These are phyloP conservation scores for Dactylellina haptotyla DNA, from an alignment of 2,329 filamentous ascomycete species.

Conservation along the genomic window DNA sequence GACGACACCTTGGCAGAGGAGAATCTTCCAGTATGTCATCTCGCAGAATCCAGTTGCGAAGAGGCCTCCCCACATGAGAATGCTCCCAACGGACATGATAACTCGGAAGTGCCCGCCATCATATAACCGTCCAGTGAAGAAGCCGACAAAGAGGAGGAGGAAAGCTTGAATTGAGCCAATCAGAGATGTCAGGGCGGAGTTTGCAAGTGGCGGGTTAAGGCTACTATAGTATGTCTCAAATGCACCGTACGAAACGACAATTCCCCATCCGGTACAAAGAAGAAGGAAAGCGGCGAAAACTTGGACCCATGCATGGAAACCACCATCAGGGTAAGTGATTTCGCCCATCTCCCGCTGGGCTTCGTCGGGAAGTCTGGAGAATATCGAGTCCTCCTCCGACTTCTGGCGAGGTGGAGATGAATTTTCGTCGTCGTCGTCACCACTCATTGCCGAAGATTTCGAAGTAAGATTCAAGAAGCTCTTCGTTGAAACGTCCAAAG, in stretches of 20 bases:
- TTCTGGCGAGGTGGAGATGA: slow-evolving; percentile 32
- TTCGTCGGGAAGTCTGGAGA: slow-evolving; percentile 33
- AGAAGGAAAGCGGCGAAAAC: slow-evolving; percentile 62
- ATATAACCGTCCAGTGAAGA: slow-evolving; percentile 65
- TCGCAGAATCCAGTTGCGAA: slow-evolving; percentile 65
- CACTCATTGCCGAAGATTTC: slow-evolving; percentile 28
- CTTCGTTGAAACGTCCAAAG: slow-evolving; percentile 26
- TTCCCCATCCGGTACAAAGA: slow-evolving; percentile 63
- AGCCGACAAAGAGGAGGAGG: slow-evolving; percentile 65
- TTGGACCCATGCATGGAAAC: slow-evolving; percentile 62
- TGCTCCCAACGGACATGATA: slow-evolving; percentile 62
- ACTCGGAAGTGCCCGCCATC: slow-evolving; percentile 66
- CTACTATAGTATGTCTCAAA: slow-evolving; percentile 68
- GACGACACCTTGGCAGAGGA: slow-evolving; percentile 67
- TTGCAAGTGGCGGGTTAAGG: slow-evolving; percentile 60
- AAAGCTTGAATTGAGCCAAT: slow-evolving; percentile 68
- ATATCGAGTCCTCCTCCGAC: slow-evolving; percentile 38
- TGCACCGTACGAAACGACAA: slow-evolving; percentile 68
- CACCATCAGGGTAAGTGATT: slow-evolving; percentile 59
- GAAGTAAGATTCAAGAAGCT: slow-evolving; percentile 44
- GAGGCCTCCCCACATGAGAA: slow-evolving; percentile 64
- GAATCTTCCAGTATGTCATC: slow-evolving; percentile 62
- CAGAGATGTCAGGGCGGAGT: slow-evolving; percentile 66
- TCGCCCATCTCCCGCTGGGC: slow-evolving; percentile 26
- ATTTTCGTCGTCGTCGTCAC: slow-evolving; percentile 26